Base-by-base conservation (phyloP, 2,329 filamentous ascomycete species). In the Pyricularia sp. region DNA sequence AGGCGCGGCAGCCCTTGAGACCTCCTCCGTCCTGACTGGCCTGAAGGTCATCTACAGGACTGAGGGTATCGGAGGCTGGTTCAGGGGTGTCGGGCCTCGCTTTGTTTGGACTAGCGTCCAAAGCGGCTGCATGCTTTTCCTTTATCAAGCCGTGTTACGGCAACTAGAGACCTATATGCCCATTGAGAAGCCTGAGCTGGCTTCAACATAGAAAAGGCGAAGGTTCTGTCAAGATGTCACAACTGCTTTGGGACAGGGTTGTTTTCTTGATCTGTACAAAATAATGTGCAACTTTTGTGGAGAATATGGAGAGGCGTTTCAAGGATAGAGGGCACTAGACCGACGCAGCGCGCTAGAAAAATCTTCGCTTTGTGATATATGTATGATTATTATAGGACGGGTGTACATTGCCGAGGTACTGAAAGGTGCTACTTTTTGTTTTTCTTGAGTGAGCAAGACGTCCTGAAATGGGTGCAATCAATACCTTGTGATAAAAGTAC, bases 21-120 rank as follows among this genome's bases (percentile, higher is more conserved):
- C 96, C 0, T 95, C 93, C 1, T 97, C 94, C 0, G 91, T 98
- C 66, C 83, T 94, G 68, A 93, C 88, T 2, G 95, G 94, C 1
- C 81, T 99, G 55, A 88, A 85, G 73, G 86, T 97, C 72, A 96
- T 99, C 74, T 99, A 98, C 81, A 88, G 87, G 73, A 92, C 91
- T 6, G 95, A 99, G 79, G 95, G 95, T 1, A 74, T 98, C 20
- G 86, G 86, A 2, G 96, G 95, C 1, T 96, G 93, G 89, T 99
- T 99, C 80, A 88, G 95, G 69, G 95, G 95, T 30, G 94, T 99
- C 1, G 94, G 94, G 0, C 95, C 95, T 1, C 88, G 95, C 68
- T 90, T 90, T 69, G 92, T 98, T 17, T 99, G 95, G 95, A 99
- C 95, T 26, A 97, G 94, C 75, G 92, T 98, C 69, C 95, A 99